Conservation (phyloP, 441 rosid species). For the Codiaeum variegatum region DNA sequence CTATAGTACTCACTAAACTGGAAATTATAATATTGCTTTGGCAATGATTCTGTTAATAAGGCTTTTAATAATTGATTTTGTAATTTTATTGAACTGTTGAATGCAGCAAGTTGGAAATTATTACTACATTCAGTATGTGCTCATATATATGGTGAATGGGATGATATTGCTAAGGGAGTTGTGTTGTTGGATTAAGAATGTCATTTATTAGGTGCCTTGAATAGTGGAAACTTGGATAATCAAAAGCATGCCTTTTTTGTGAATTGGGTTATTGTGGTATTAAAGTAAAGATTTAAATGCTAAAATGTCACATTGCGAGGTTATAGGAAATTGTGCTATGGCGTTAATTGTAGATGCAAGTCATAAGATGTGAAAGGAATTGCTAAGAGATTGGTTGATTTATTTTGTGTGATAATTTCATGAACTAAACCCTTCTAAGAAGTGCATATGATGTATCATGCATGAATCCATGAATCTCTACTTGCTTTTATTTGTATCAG, state of each 20-base stretch:
- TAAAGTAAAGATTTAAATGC: background rate
- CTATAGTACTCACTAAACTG: background rate
- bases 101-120: background rate
- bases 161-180: background rate
- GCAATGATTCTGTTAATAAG: background rate
- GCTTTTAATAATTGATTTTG: background rate
- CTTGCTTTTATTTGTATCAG: background rate
- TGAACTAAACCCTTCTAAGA: background rate
- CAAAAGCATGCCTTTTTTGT: background rate
- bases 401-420: background rate
- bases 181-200: background rate
- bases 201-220: background rate
- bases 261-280: background rate
- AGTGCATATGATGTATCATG: background rate
- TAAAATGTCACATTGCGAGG: background rate
- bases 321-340: background rate
- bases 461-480: background rate
- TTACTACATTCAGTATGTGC: background rate
- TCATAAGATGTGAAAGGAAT: background rate
- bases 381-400: background rate
- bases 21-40: background rate
- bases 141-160: background rate
- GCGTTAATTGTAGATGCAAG: background rate
- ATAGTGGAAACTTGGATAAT: background rate
- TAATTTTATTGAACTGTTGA: background rate